Evolutionary conservation across 2,329 filamentous ascomycete genomes (phyloP).

Genomic region (Clarireedia monteithiana): DNA sequence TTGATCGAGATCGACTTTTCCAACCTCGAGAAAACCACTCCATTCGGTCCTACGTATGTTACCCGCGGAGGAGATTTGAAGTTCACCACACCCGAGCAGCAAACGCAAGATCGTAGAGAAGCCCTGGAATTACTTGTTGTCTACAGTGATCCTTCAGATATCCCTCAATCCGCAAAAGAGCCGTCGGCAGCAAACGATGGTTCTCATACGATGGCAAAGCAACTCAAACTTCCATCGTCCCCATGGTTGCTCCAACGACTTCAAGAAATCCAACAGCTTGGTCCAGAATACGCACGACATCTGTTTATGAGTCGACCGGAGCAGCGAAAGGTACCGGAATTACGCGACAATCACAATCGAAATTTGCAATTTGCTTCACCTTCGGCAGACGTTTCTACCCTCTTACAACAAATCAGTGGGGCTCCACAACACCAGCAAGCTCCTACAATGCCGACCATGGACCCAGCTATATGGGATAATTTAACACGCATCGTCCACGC

Average conservation of each 20-base stretch:
- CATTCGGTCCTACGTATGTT: slow-evolving; percentile 41
- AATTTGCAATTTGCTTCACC: slow-evolving; percentile 3
- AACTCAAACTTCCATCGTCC: slow-evolving; percentile 20
- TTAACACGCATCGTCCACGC: slow-evolving; percentile 27
- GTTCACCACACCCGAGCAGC: slow-evolving; percentile 48
- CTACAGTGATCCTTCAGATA: slow-evolving; percentile 29
- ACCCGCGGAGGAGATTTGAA: slow-evolving; percentile 45
- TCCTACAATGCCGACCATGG: slow-evolving; percentile 9
- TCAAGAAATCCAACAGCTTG: slow-evolving; percentile 25
- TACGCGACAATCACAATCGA: slow-evolving; percentile 8
- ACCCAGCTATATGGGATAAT: slow-evolving; percentile 16
- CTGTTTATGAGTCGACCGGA: slow-evolving; percentile 11
- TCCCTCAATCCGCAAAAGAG: slow-evolving; percentile 29
- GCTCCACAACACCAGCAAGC: neutral
- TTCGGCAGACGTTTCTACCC: slow-evolving; percentile 11
- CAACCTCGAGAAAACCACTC: slow-evolving; percentile 25
- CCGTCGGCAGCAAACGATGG: slow-evolving; percentile 15
- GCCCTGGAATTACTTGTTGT: slow-evolving; percentile 49
- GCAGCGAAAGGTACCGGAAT: slow-evolving; percentile 15
- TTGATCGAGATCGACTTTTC: slow-evolving; percentile 40
- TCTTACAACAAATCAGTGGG: slow-evolving; percentile 16
- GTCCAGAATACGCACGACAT: slow-evolving; percentile 21
- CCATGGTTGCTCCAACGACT: slow-evolving; percentile 25
- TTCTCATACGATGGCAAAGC: slow-evolving; percentile 8
- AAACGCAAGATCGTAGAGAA: slow-evolving; percentile 48